phyloP scores from a whole-genome alignment of 2,329 filamentous ascomycete genomes.

The Ophiostoma populinum region DNA sequence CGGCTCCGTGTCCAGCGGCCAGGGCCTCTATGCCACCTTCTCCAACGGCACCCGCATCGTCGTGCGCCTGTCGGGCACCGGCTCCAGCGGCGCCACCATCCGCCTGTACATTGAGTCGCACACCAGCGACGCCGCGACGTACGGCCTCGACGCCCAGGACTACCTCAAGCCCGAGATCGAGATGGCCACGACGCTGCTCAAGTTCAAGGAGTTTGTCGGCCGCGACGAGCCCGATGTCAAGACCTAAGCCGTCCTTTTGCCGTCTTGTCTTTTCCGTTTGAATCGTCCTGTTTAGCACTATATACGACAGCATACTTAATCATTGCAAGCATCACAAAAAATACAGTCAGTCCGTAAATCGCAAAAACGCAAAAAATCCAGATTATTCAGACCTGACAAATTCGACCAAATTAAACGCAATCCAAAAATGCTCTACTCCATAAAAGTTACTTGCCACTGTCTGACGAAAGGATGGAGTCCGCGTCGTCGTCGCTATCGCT shows the following conservation, averaged over 20 bases:
- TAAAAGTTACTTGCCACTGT: too few species aligned
- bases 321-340: not conserved
- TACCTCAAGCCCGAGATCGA: slow-evolving; percentile 84
- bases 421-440: too few species aligned
- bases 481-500: too few species aligned
- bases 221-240: slow-evolving; percentile 90
- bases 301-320: not conserved
- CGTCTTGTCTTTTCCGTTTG: not conserved
- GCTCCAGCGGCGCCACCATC: slow-evolving; percentile 89
- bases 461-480: too few species aligned
- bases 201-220: slow-evolving; percentile 86
- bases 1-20: slow-evolving; percentile 85
- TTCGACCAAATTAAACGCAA: too few species aligned
- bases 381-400: too few species aligned
- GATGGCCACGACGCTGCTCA: slow-evolving; percentile 68
- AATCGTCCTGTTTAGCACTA: not conserved
- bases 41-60: slow-evolving; percentile 90
- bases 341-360: too few species aligned
- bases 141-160: slow-evolving; percentile 71
- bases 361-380: too few species aligned
- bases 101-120: slow-evolving; percentile 96
- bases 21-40: slow-evolving; percentile 89
- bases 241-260: slow-evolving; percentile 39
- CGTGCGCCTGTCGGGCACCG: slow-evolving; percentile 85
- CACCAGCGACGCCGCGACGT: slow-evolving; percentile 62